These are phyloP conservation scores for Boletus pseudo-olivaceus DNA, from an alignment of 768 basidiomycete genomes.

Conservation along the genomic window DNA sequence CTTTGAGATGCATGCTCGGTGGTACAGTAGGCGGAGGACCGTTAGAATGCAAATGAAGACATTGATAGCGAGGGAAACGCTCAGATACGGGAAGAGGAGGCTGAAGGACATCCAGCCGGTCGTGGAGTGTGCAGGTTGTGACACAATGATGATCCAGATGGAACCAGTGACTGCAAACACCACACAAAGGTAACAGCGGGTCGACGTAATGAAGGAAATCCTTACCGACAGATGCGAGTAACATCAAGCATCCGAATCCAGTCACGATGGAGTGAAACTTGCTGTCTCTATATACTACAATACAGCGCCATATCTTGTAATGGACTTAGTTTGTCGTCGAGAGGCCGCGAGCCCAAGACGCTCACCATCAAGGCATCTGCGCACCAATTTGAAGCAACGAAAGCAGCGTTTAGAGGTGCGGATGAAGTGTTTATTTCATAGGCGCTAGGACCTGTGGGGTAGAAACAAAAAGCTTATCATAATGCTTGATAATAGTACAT, in stretches of 20 bases:
- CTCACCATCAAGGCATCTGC: conserved; percentile 31
- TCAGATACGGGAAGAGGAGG: conserved; percentile 32
- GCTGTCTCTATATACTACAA: conserved; percentile 32
- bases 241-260: conserved; percentile 16
- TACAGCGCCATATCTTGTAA: conserved; percentile 30
- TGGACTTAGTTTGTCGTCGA: background rate
- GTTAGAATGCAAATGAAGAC: conserved; percentile 31
- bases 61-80: conserved; percentile 33
- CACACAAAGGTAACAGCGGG: background rate
- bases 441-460: conserved; percentile 19
- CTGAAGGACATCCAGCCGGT: conserved; percentile 31
- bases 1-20: conserved; percentile 22
- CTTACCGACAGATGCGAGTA: conserved; percentile 26
- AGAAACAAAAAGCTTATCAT: no score
- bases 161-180: conserved; percentile 22
- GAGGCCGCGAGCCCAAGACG: background rate
- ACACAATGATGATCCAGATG: conserved; percentile 29
- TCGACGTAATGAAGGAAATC: background rate
- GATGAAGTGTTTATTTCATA: conserved; percentile 27
- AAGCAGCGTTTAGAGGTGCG: conserved; percentile 25
- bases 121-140: conserved; percentile 17
- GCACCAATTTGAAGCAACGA: conserved; percentile 31
- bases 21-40: conserved; percentile 30
- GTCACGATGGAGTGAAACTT: conserved; percentile 15
- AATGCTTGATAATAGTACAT: background rate